Conservation (phyloP, 1,139 yeast genomes). For the Yueomyces sp. region DNA sequence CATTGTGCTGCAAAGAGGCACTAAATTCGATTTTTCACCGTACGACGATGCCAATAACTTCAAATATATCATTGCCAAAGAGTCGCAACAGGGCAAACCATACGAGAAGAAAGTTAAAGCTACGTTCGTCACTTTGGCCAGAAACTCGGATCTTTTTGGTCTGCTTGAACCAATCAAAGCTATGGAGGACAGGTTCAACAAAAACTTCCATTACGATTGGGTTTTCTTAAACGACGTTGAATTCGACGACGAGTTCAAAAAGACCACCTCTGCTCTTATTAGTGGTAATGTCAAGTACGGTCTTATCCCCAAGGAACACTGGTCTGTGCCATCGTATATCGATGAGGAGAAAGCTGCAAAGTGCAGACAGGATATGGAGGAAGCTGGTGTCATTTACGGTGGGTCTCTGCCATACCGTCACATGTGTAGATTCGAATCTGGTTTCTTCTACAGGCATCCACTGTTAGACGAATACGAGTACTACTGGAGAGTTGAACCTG, state of each 20-base stretch:
- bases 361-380: constrained; percentile 2
- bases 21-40: not conserved
- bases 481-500: constrained; percentile 93
- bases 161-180: constrained; percentile 48
- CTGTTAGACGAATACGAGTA: constrained; percentile 58
- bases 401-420: constrained; percentile 3
- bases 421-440: constrained; percentile 34
- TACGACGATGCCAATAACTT: not conserved
- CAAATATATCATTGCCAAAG: not conserved
- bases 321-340: constrained; percentile 47
- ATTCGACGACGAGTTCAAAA: constrained; percentile 33
- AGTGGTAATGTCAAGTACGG: constrained; percentile 38
- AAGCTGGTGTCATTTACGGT: constrained; percentile 3
- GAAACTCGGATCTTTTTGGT: constrained; percentile 52
- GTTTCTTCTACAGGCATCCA: constrained; percentile 73
- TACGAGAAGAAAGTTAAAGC: constrained; percentile 37
- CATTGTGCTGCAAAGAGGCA: not conserved
- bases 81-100: not conserved
- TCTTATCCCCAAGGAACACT: constrained; percentile 33
- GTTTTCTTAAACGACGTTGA: constrained; percentile 51
- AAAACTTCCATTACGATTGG: constrained; percentile 53
- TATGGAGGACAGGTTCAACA: constrained; percentile 63
- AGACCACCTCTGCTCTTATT: constrained; percentile 26
- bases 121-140: constrained; percentile 58
- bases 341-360: constrained; percentile 38